Evolutionary conservation across 2,329 filamentous ascomycete genomes (phyloP), one percentile per base, ranked within the genome.

Genomic region (Penicillium sp.): DNA sequence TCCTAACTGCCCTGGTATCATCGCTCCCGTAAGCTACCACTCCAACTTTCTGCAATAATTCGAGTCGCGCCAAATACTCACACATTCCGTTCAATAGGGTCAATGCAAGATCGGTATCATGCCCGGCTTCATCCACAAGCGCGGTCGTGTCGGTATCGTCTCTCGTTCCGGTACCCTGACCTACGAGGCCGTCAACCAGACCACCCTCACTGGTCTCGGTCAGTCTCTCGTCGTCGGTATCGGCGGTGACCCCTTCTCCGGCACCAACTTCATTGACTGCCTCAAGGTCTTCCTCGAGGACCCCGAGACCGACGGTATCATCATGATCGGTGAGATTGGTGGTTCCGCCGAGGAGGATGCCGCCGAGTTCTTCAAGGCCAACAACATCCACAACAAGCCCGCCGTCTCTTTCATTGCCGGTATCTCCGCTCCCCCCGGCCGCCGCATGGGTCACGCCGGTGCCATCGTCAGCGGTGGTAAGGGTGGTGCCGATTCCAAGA

Each of bases 31-130:
- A 81, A 70, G 78, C 73, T 42, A 47, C 27, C 49, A 44, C 49
- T 35, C 25, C 51, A 39, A 35, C 25, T 10, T 17, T 13, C 43
- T 41, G 47, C 31, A 43, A 29, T 25, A 6, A 25, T n/a, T 45
- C 41, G 25, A 38, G 13, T 41, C 47, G 35, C 19, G 43, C 19
- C 39, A 44, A 39, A 57, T 62, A 12, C 60, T 66, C 29, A 60
- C 59, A 47, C 36, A 35, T 36, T 43, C 44, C 47, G 23, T 84
- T 43, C 33, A 36, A 36, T 70, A 87, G 81, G 94, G 93, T 71
- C 93, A 96, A 86, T 99, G 94, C 87, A 99, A 99, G 84, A 97
- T 99, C 75, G 94, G 94, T 76, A 99, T 99, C 82, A 97, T 99
- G 94, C 91, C 94, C 66, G 94, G 94, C 72, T 97, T 97, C 85